phyloP scores from a whole-genome alignment of 768 basidiomycete genomes.

The Saitozyma podzolica region DNA sequence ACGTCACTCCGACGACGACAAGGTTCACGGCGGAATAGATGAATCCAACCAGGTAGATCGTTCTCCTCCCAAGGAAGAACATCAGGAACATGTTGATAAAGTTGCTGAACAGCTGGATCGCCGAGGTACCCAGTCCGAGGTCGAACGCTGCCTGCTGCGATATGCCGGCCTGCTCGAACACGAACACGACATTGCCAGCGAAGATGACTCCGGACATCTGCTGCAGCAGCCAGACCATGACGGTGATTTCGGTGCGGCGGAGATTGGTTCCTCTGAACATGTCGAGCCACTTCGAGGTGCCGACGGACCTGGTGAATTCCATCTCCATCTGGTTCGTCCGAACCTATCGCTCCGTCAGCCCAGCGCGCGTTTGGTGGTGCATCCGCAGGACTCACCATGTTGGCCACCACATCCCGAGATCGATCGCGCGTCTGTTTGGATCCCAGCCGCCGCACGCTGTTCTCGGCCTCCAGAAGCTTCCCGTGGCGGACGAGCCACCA shows the following conservation, averaged over 20 bases:
- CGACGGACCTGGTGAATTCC: constrained; percentile 13
- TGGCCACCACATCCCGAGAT: constrained; percentile 40
- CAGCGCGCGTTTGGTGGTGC: neutral
- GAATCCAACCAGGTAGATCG: constrained; percentile 27
- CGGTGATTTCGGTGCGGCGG: constrained; percentile 58
- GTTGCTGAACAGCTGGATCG: constrained; percentile 22
- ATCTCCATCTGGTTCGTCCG: constrained; percentile 32
- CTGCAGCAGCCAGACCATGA: constrained; percentile 33
- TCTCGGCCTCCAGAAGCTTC: constrained; percentile 27
- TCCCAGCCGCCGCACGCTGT: constrained; percentile 13
- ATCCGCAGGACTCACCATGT: constrained; percentile 48
- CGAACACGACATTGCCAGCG: constrained; percentile 46
- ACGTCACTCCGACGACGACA: constrained; percentile 18
- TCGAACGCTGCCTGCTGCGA: constrained; percentile 26
- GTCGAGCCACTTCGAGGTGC: constrained; percentile 41
- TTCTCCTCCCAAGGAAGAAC: constrained; percentile 23
- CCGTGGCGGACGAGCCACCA: constrained; percentile 44
- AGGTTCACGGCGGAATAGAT: constrained; percentile 19
- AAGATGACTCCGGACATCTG: constrained; percentile 26
- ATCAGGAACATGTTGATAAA: constrained; percentile 23
- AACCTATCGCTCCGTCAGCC: too few relatives aligned
- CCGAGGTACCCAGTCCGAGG: constrained; percentile 26
- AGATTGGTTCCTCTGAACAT: constrained; percentile 50
- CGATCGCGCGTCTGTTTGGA: constrained; percentile 25
- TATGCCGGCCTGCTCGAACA: constrained; percentile 39